Evolutionary conservation across 192 early-diverging fungal species (phyloP).

Genomic region (Jimgerdemannia lactiflua): DNA sequence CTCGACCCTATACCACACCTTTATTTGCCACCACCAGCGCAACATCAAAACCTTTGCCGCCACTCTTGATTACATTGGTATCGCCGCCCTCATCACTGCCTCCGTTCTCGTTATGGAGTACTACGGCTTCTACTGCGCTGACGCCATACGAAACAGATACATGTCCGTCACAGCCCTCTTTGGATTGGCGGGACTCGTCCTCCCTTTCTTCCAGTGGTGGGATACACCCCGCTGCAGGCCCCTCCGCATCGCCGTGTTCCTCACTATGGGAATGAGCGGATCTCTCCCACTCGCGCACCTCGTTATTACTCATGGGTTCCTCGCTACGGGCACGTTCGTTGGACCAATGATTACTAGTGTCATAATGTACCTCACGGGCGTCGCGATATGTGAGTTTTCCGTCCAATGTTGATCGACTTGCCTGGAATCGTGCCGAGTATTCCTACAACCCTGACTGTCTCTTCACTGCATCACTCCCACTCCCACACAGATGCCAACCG

Average conservation of each 20-base stretch:
- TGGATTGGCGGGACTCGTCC: constrained; percentile 44
- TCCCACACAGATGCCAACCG: constrained; percentile 46
- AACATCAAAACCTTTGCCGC: constrained; percentile 52
- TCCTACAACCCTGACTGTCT: constrained; percentile 7
- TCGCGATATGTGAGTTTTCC: constrained; percentile 47
- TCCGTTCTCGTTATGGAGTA: constrained; percentile 54
- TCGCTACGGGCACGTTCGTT: constrained; percentile 42
- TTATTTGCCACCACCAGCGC: constrained; percentile 52
- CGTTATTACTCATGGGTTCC: constrained; percentile 37
- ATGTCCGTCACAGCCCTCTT: constrained; percentile 46
- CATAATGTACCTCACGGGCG: constrained; percentile 48
- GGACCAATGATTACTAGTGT: constrained; percentile 47
- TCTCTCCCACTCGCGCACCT: constrained; percentile 50
- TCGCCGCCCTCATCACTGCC: constrained; percentile 60
- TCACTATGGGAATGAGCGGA: constrained; percentile 48
- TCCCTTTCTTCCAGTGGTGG: constrained; percentile 55
- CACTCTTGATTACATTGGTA: constrained; percentile 63
- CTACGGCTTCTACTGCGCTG: constrained; percentile 56
- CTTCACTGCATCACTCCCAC: neutral
- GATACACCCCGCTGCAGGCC: constrained; percentile 48
- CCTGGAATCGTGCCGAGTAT: neutral
- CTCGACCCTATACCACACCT: constrained; percentile 60
- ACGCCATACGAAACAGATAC: constrained; percentile 35
- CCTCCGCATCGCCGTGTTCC: constrained; percentile 53
- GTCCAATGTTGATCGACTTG: neutral